A percentile compares a stretch with the other conserved stretches of the same genome.
phyloP scores from a whole-genome alignment of 495 filamentous ascomycete species.

The Endocarpon pusillum region DNA sequence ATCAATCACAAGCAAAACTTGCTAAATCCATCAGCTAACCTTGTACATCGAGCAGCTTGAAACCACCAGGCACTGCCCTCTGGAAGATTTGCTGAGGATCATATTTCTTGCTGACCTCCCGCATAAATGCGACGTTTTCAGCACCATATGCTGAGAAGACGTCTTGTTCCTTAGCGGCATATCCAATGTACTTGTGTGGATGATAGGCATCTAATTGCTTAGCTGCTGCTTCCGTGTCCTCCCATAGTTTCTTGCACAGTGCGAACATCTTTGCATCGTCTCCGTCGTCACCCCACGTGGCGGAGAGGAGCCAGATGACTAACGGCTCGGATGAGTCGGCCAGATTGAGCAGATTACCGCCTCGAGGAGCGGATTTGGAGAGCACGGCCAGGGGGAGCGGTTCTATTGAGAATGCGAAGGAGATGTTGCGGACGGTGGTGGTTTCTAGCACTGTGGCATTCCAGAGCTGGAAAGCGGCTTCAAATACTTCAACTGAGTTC shows the following conservation, averaged over 20 bases:
- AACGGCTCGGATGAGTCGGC: constrained; percentile 2
- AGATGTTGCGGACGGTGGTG: constrained; percentile 7
- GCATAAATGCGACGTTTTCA: constrained; percentile 13
- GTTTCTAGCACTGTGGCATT: constrained; percentile 5
- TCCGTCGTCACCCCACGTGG: constrained; percentile 8
- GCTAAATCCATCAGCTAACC: background rate
- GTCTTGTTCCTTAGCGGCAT: constrained; percentile 8
- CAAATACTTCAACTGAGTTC: constrained; percentile 5
- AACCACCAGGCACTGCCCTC: constrained; percentile 17
- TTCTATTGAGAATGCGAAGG: constrained; percentile 12
- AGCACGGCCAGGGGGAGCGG: constrained; percentile 12
- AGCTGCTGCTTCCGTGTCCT: constrained; percentile 12
- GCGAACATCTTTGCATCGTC: constrained; percentile 10
- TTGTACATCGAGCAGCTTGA: constrained; percentile 13
- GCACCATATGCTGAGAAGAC: constrained; percentile 20
- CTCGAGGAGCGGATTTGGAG: constrained; percentile 4
- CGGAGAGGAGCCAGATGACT: constrained; percentile 8
- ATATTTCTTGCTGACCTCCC: constrained; percentile 13
- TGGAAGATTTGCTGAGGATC: constrained; percentile 19
- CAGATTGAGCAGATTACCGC: constrained; percentile 9
- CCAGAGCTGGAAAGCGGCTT: constrained; percentile 8
- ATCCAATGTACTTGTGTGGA: constrained; percentile 32
- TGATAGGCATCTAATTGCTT: constrained; percentile 17
- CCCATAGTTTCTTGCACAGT: constrained; percentile 4
- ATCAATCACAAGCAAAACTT: too few species aligned